Evolutionary conservation across 2,329 filamentous ascomycete genomes (phyloP).

Genomic region (Fusarium irregulare): DNA sequence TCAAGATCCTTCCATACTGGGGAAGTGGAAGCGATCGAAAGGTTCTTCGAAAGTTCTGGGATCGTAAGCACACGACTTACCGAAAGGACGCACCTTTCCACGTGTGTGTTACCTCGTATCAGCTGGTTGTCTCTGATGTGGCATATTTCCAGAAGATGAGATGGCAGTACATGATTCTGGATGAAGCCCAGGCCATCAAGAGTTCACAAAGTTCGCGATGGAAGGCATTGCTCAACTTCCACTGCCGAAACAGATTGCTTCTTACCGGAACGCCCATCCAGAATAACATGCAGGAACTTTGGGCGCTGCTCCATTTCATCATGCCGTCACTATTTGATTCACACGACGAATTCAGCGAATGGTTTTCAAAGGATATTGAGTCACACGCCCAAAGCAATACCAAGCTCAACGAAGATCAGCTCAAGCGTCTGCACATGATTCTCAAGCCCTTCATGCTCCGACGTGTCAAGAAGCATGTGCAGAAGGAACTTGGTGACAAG

Average conservation of each 20-base stretch:
- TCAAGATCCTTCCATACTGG: conserved; percentile 98
- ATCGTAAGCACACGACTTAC: conserved; percentile 96
- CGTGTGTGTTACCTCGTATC: conserved; percentile 95
- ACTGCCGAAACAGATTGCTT: conserved; percentile 92
- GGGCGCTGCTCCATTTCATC: conserved; percentile 98
- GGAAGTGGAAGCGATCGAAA: conserved; percentile 94
- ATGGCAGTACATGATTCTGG: conserved; percentile 99
- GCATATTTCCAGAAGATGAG: conserved; percentile 99
- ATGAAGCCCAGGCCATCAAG: conserved; percentile 99
- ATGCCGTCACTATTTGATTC: conserved; percentile 99
- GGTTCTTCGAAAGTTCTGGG: conserved; percentile 98
- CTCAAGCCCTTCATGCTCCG: conserved; percentile 99
- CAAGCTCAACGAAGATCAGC: conserved; percentile 98
- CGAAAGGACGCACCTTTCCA: conserved; percentile 94
- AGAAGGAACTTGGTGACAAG: conserved; percentile 99
- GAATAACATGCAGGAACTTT: conserved; percentile 99
- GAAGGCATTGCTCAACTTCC: conserved; percentile 94
- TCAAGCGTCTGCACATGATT: conserved; percentile 98
- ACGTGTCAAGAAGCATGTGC: conserved; percentile 99
- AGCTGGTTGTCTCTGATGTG: conserved; percentile 94
- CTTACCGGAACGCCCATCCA: conserved; percentile 98
- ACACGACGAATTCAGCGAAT: conserved; percentile 91
- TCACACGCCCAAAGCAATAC: conserved; percentile 98
- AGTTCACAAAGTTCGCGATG: conserved; percentile 95
- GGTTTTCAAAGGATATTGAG: conserved; percentile 97